Evolutionary conservation across 1,139 yeast species (phyloP).

Genomic region (Lodderomyces margitis): DNA sequence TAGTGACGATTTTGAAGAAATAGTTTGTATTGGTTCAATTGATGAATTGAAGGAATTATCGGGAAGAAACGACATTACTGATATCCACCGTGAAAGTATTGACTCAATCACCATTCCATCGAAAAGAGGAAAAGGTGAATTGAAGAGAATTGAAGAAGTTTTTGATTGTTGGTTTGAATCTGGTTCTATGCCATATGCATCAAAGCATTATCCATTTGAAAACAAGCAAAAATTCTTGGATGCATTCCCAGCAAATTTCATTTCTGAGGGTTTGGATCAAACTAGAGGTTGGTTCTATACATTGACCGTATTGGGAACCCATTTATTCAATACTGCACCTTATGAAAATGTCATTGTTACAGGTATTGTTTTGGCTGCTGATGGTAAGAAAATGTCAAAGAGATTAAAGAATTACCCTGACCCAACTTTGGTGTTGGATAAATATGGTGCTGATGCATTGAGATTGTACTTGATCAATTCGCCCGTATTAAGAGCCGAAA

Average conservation of each 20-base stretch:
- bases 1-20: slow-evolving; percentile 86
- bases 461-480: slow-evolving; percentile 95
- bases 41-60: slow-evolving; percentile 81
- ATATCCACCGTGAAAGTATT: slow-evolving; percentile 89
- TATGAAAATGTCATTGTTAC: slow-evolving; percentile 93
- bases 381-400: slow-evolving; percentile 99
- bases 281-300: slow-evolving; percentile 99
- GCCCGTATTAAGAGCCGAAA: slow-evolving; percentile 95
- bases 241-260: slow-evolving; percentile 94
- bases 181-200: slow-evolving; percentile 98
- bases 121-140: slow-evolving; percentile 79
- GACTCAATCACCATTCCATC: slow-evolving; percentile 94
- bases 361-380: slow-evolving; percentile 96
- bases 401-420: slow-evolving; percentile 97
- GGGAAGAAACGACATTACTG: slow-evolving; percentile 78
- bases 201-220: slow-evolving; percentile 96
- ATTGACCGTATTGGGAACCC: slow-evolving; percentile 92
- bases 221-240: slow-evolving; percentile 68
- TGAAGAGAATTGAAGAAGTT: slow-evolving; percentile 93
- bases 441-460: slow-evolving; percentile 97
- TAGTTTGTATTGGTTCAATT: slow-evolving; percentile 90
- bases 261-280: slow-evolving; percentile 98
- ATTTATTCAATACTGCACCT: slow-evolving; percentile 87
- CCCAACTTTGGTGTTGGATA: slow-evolving; percentile 75
- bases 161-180: slow-evolving; percentile 99